Evolutionary conservation across 345 rosid species (phyloP), one percentile per base, ranked within the genome.

Genomic region (Litchi chinensis): DNA sequence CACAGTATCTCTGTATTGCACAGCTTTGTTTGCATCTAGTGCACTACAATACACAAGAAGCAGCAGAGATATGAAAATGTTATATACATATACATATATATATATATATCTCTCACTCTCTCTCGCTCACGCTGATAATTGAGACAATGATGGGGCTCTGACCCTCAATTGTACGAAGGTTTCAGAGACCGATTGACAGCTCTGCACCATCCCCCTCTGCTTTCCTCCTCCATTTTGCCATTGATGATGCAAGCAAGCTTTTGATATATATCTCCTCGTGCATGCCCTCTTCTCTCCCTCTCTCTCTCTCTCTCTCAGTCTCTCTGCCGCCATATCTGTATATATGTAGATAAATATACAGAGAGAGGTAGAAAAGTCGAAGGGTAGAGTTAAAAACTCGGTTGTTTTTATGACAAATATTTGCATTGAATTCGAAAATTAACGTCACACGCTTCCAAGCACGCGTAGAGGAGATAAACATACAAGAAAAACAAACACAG

Each of bases 131-230:
- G 66, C 79, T 66, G 65, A 83, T 85, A 80, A 85, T 83, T 84
- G 86, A 83, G 89, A 85, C 81, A 88, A 88, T 86, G 88, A 88
- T 88, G 84, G 89, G 78, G 90, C 88, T 85, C 91, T 90, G 90
- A 81, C 81, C 46, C 74, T 75, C 77, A 77, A 77, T 76, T 74
- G 86, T 85, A 88, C 84, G 79, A 82, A 76, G 78, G 73, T 73
- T 71, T 67, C 78, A 83, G 80, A 71, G 70, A 69, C 56, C 16
- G 82, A 83, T 82, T 84, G 83, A 76, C 86, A 86, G 78, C 81
- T 77, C 79, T 60, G 62, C 60, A 54, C 11, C 40, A 11, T 39
- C 46, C 63, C 81, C 41, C 76, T 82, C 68, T 82, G 74, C 88
- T 86, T 41, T 32, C 59, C 69, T 77, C 75, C 40, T 41, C 40